phyloP scores from a whole-genome alignment of 148 eudicot species.

The Simmondsia chinensis region DNA sequence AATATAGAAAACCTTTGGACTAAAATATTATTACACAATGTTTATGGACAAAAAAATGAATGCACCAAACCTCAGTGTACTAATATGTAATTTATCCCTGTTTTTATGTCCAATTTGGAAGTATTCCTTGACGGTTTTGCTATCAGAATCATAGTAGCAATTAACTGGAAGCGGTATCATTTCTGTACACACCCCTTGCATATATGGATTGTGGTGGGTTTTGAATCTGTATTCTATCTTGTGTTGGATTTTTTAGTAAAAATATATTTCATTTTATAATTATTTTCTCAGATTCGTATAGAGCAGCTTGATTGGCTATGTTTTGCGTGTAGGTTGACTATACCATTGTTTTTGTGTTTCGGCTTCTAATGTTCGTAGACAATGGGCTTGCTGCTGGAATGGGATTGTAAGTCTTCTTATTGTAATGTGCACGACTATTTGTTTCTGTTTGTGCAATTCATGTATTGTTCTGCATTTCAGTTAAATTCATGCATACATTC shows the following conservation, averaged over 20 bases:
- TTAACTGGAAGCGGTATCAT: slow-evolving; percentile 77
- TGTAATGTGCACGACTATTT: background rate
- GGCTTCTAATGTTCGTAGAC: slow-evolving; percentile 92
- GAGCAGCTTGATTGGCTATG: too few relatives aligned
- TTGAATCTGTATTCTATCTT: background rate
- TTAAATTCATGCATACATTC: too few relatives aligned
- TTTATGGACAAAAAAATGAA: too few relatives aligned
- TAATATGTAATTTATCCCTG: too few relatives aligned
- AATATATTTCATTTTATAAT: background rate
- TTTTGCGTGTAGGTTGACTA: slow-evolving; percentile 67
- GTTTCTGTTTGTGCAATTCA: background rate
- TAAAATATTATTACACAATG: too few relatives aligned
- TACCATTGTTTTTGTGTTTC: slow-evolving; percentile 72
- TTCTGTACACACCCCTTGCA: slow-evolving; percentile 76
- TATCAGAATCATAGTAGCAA: slow-evolving; percentile 68
- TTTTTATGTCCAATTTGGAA: background rate
- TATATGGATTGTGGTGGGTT: slow-evolving; percentile 89
- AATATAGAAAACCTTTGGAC: too few relatives aligned
- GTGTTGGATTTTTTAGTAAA: background rate
- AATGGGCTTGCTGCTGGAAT: slow-evolving; percentile 90
- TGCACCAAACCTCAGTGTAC: too few relatives aligned
- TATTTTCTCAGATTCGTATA: too few relatives aligned
- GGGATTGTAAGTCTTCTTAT: slow-evolving; percentile 75
- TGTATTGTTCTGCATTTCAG: too few relatives aligned
- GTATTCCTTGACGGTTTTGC: slow-evolving; percentile 33